A percentile compares a stretch with the other conserved stretches of the same genome.
Conservation (phyloP, 805 yeast genomes). For the Candida chauliodis region DNA sequence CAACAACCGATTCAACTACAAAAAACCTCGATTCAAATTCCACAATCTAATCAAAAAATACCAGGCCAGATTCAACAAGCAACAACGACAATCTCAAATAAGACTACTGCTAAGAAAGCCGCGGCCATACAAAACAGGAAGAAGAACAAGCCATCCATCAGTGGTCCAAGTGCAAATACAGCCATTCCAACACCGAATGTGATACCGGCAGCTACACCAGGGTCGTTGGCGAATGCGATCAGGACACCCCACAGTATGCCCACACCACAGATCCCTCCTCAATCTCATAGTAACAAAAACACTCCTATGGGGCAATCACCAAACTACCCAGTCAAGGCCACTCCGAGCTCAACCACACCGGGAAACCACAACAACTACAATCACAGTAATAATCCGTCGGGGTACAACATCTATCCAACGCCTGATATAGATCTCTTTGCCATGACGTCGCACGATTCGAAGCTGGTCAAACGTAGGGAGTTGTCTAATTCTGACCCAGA, state of each 20-base stretch:
- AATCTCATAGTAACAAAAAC: constrained; percentile 35
- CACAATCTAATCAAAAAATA: constrained; percentile 10
- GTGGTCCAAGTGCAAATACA: constrained; percentile 15
- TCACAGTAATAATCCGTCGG: too few relatives aligned
- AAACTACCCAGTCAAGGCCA: constrained; percentile 15
- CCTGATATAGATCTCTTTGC: constrained; percentile 23
- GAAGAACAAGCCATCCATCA: constrained; percentile 9
- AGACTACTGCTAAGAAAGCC: constrained; percentile 7
- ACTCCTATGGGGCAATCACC: constrained; percentile 39
- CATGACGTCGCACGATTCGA: constrained; percentile 32
- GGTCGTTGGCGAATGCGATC: constrained; percentile 36
- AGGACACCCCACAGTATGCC: constrained; percentile 43
- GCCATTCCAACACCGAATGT: constrained; percentile 35
- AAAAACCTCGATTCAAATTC: constrained; percentile 8
- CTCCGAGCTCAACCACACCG: constrained; percentile 9
- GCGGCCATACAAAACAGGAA: constrained; percentile 11
- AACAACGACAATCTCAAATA: constrained; percentile 7
- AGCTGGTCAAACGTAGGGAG: constrained; percentile 44
- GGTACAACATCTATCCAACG: constrained; percentile 8
- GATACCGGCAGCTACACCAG: constrained; percentile 30
- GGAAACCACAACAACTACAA: constrained; percentile 6
- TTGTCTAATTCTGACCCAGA: constrained; percentile 45
- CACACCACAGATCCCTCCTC: constrained; percentile 37
- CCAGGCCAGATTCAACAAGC: constrained; percentile 11
- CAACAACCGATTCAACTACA: constrained; percentile 10